Evolutionary conservation across 495 filamentous ascomycete genomes (phyloP).

Genomic region (Lineolata rhizophorae): DNA sequence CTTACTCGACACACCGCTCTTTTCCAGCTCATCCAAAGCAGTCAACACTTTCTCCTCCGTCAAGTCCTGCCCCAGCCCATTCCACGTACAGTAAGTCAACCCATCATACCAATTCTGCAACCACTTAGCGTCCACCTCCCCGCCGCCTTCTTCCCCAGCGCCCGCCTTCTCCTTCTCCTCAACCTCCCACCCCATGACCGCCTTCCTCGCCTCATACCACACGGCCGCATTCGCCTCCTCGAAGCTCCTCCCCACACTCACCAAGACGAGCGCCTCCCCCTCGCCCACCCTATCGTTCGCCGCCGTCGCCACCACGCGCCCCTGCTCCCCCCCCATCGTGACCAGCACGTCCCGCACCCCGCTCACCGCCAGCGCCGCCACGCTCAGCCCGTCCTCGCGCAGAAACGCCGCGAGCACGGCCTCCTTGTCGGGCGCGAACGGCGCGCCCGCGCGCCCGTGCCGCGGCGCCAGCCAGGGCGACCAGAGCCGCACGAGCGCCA

Average conservation of each 20-base stretch:
- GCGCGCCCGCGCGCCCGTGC: constrained; percentile 42
- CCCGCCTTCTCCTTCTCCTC: constrained; percentile 19
- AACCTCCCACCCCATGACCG: constrained; percentile 24
- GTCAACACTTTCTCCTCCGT: constrained; percentile 57
- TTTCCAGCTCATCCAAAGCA: constrained; percentile 47
- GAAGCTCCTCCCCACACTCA: constrained; percentile 51
- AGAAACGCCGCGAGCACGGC: constrained; percentile 67
- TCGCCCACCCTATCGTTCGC: constrained; percentile 38
- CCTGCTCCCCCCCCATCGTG: constrained; percentile 43
- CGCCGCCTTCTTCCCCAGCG: constrained; percentile 19
- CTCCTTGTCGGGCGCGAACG: constrained; percentile 48
- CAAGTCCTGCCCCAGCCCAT: constrained; percentile 62
- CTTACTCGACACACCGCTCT: constrained; percentile 42
- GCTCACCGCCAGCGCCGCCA: constrained; percentile 67
- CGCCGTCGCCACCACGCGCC: constrained; percentile 44
- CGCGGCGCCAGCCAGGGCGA: constrained; percentile 71
- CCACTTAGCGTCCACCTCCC: constrained; percentile 45
- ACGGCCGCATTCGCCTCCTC: constrained; percentile 58
- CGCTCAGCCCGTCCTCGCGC: constrained; percentile 44
- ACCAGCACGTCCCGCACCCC: constrained; percentile 53
- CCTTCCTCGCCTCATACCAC: constrained; percentile 64
- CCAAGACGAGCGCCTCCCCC: constrained; percentile 41
- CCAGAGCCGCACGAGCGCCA: constrained; percentile 60
- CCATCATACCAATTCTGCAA: constrained; percentile 81
- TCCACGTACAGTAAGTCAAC: constrained; percentile 74